Percentiles rank a stretch among this genome's conserved stretches.
These are phyloP conservation scores for Starmerella bacillaris DNA, from an alignment of 805 yeast species.

Conservation along the genomic window DNA sequence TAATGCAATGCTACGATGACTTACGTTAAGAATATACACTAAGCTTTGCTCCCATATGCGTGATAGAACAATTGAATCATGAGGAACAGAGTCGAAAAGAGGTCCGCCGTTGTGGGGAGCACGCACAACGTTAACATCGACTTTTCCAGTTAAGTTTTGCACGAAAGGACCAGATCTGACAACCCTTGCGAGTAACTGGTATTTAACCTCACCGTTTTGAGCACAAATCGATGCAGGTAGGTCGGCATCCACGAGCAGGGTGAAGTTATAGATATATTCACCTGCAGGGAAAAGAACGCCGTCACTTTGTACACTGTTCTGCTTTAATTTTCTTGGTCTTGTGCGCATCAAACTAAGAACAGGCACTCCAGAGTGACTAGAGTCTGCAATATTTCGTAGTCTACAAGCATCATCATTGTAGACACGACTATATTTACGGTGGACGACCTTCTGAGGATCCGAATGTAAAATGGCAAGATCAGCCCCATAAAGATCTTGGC, in stretches of 20 bases:
- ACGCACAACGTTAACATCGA: slow-evolving; percentile 46
- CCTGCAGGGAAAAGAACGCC: slow-evolving; percentile 43
- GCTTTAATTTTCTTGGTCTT: slow-evolving; percentile 15
- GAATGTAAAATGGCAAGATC: slow-evolving; percentile 17
- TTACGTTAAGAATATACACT: slow-evolving; percentile 59
- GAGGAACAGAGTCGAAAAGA: slow-evolving; percentile 27
- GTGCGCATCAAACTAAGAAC: slow-evolving; percentile 13
- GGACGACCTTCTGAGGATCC: slow-evolving; percentile 8
- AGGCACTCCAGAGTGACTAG: slow-evolving; percentile 11
- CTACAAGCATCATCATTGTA: slow-evolving; percentile 7
- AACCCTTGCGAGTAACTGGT: slow-evolving; percentile 41
- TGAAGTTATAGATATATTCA: slow-evolving; percentile 69
- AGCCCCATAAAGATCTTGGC: slow-evolving; percentile 23
- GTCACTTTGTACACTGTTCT: slow-evolving; percentile 11
- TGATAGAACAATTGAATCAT: slow-evolving; percentile 63
- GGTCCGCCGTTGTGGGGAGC: slow-evolving; percentile 33
- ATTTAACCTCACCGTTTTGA: slow-evolving; percentile 55
- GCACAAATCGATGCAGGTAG: slow-evolving; percentile 54
- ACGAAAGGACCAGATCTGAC: slow-evolving; percentile 63
- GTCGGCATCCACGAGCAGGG: slow-evolving; percentile 58
- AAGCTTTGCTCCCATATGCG: slow-evolving; percentile 77
- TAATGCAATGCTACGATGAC: slow-evolving; percentile 55
- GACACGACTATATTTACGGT: slow-evolving; percentile 11
- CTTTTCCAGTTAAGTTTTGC: slow-evolving; percentile 40
- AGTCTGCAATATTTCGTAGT: slow-evolving; percentile 7